Percentiles rank a stretch among this genome's conserved stretches.
Conservation (phyloP, 257 asterid species). For the Ilex aquifolium region DNA sequence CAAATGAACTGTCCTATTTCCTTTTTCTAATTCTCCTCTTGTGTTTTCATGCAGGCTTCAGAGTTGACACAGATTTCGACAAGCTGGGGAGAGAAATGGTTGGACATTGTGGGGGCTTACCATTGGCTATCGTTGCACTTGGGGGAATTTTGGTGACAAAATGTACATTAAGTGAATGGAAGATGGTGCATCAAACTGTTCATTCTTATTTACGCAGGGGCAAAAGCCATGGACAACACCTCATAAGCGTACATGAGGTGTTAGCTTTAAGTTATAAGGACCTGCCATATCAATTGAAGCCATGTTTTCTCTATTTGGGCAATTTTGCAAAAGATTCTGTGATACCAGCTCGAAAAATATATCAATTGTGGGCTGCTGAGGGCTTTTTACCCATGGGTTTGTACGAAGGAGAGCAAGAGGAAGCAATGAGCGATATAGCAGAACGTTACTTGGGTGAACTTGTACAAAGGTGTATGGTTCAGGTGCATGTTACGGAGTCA, state of each 20-base stretch:
- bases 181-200: constrained; percentile 4
- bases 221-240: background rate
- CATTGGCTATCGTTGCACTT: constrained; percentile 13
- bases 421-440: constrained; percentile 19
- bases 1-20: too few species aligned
- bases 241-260: too few species aligned
- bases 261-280: too few species aligned
- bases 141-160: constrained; percentile 18
- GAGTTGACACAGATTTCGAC: background rate
- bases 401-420: constrained; percentile 2
- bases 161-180: too few species aligned
- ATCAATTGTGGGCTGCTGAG: constrained; percentile 3
- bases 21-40: background rate
- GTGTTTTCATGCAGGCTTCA: background rate
- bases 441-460: constrained; percentile 18
- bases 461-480: constrained; percentile 14
- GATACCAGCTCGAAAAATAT: background rate
- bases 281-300: constrained; percentile 22
- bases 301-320: constrained; percentile 20
- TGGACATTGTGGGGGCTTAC: constrained; percentile 13
- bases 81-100: constrained; percentile 14
- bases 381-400: too few species aligned
- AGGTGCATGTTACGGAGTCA: too few species aligned
- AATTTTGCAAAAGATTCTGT: constrained; percentile 4
- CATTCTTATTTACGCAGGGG: constrained; percentile 1